These are phyloP conservation scores for Puccinellia tenuiflora DNA, from an alignment of 176 grass and related monocot species.

Conservation along the genomic window DNA sequence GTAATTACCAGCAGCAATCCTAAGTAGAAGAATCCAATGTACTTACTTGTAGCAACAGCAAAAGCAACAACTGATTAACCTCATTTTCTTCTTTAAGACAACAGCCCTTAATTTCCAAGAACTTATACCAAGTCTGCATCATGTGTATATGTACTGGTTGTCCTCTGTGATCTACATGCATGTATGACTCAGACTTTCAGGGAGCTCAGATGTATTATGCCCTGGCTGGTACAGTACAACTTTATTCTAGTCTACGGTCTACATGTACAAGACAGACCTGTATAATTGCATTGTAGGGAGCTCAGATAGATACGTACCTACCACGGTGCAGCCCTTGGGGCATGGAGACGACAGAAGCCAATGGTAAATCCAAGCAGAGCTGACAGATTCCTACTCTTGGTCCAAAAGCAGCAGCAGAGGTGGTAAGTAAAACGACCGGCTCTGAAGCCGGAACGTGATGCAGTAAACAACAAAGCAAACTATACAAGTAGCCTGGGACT, in stretches of 20 bases:
- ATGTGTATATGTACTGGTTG: not conserved
- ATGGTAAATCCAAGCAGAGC: slow-evolving; percentile 37
- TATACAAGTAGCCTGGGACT: slow-evolving; percentile 6
- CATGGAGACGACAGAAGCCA: slow-evolving; percentile 10
- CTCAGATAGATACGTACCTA: slow-evolving; percentile 14
- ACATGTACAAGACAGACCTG: not conserved
- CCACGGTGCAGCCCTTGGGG: not conserved
- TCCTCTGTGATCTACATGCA: slow-evolving; percentile 11
- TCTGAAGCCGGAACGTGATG: slow-evolving; percentile 33
- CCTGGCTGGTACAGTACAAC: not conserved
- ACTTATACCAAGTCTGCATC: not conserved
- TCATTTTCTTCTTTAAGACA: not conserved
- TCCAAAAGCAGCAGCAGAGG: not conserved
- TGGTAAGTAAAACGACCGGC: not conserved
- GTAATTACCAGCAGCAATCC: slow-evolving; percentile 28
- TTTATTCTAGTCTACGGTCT: not conserved
- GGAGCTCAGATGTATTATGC: not conserved
- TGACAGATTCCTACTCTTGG: slow-evolving; percentile 31
- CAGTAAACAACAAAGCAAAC: slow-evolving; percentile 34
- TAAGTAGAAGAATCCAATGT: slow-evolving; percentile 32
- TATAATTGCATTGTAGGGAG: slow-evolving; percentile 1
- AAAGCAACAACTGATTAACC: not conserved
- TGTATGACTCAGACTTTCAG: slow-evolving; percentile 22
- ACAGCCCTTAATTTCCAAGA: not conserved
- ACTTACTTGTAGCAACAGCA: slow-evolving; percentile 15